These are phyloP conservation scores for Cornus florida DNA, from an alignment of 148 eudicot genomes.

Conservation along the genomic window DNA sequence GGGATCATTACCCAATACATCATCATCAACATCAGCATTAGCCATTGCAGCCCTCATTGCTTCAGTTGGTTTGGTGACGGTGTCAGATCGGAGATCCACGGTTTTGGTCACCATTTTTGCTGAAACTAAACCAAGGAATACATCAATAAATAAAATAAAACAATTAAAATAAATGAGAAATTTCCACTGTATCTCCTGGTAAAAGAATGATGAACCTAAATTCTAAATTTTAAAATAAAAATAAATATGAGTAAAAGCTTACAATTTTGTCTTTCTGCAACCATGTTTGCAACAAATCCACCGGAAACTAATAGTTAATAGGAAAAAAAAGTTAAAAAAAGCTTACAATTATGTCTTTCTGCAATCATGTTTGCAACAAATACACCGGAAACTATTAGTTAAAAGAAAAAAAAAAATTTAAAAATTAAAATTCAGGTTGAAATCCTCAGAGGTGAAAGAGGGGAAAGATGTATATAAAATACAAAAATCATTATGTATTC, in stretches of 20 bases:
- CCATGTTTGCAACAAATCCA: background rate
- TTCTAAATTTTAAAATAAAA: background rate
- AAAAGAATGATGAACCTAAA: too few species aligned
- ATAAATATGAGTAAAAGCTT: background rate
- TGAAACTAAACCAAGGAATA: constrained; percentile 3
- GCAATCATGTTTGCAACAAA: background rate
- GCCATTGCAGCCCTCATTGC: constrained; percentile 90
- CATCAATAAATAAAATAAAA: too few species aligned
- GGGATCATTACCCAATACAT: constrained; percentile 78
- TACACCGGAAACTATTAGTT: background rate
- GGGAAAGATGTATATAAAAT: background rate
- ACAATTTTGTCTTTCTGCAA: background rate
- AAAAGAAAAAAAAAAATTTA: background rate
- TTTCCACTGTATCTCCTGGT: background rate
- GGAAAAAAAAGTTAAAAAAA: background rate
- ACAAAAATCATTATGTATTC: background rate
- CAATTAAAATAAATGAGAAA: background rate
- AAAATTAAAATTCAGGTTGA: background rate
- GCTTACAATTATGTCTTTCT: background rate
- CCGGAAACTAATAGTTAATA: background rate
- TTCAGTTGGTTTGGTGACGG: constrained; percentile 93
- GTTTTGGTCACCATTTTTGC: constrained; percentile 51
- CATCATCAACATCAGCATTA: constrained; percentile 92
- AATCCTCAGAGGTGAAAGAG: background rate
- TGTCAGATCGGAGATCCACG: constrained; percentile 89